Evolutionary conservation across 768 basidiomycete genomes (phyloP), one percentile per base, ranked within the genome.

Genomic region (Lactarius sp.): DNA sequence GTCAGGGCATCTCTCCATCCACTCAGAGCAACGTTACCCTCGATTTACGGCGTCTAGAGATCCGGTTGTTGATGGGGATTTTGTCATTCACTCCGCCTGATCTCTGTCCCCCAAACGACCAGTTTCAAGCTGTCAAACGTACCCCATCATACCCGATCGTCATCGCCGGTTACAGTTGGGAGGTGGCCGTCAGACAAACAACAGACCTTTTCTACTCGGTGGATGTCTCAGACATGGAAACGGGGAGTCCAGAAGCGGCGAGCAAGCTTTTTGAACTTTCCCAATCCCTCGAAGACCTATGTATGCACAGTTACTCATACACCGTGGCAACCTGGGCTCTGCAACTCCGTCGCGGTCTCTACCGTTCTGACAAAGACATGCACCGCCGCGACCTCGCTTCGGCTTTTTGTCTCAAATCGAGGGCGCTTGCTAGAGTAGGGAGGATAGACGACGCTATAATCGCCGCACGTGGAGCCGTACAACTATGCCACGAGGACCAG

Each of bases 21-120:
- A 36, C 44, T 22, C 57, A 51, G 16, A 55, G 53, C 22, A 55
- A 60, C 20, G 47, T 64, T 20, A 55, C 46, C 47, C 49, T 56
- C 18, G 63, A 64, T 13, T 64, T 64, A 37, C 58, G 59, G 42
- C 58, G 63, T 12, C 47, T 65, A 54, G 64, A 65, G 50, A 65
- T 36, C 34, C 41, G 50, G 10, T 20, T 56, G 34, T 39, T 65
- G 59, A 65, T 65, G 59, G 49, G 20, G 31, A 52, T 37, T 16
- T 33, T 54, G 49, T 50, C 58, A 42, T 65, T 65, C 52, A 46
- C 49, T 2, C 59, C 49, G 0, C 64, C 59, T 13, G 64, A 65
- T 47, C 42, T 60, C 34, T 65, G 54, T 33, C 50, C 64, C 20
- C 59, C 64, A 20, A 54, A 65, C 34, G 59, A 65, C 14, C 54